phyloP scores from a whole-genome alignment of 345 rosid genomes.

The Passiflora organensis region DNA sequence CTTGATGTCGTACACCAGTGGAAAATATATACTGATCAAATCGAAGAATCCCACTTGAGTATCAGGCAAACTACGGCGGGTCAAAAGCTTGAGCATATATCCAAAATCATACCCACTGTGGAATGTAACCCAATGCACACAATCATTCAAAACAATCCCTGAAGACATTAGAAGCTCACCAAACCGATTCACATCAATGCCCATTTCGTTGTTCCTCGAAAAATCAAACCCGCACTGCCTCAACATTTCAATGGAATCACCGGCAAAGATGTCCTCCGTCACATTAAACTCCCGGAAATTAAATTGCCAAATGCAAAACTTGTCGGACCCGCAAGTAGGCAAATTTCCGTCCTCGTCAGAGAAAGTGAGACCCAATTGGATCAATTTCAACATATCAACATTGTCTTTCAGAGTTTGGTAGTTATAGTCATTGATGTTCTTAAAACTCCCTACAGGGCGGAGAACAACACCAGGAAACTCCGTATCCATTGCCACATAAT shows the following conservation, averaged over 20 bases:
- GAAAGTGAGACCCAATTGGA: slow-evolving; percentile 75
- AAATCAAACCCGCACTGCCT: slow-evolving; percentile 79
- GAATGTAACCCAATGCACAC: slow-evolving; percentile 70
- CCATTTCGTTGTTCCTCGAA: slow-evolving; percentile 63
- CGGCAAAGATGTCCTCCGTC: slow-evolving; percentile 63
- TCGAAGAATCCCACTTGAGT: slow-evolving; percentile 64
- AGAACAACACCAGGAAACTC: slow-evolving; percentile 90
- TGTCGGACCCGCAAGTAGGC: slow-evolving; percentile 74
- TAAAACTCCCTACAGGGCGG: slow-evolving; percentile 71
- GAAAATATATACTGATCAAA: slow-evolving; percentile 56
- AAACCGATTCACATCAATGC: slow-evolving; percentile 68
- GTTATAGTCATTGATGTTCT: slow-evolving; percentile 72
- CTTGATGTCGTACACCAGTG: slow-evolving; percentile 74
- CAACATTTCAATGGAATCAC: slow-evolving; percentile 77
- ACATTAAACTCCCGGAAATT: slow-evolving; percentile 81
- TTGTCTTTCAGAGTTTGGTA: slow-evolving; percentile 76
- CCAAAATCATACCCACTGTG: slow-evolving; percentile 91
- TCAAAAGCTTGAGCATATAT: slow-evolving; percentile 71
- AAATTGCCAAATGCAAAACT: slow-evolving; percentile 79
- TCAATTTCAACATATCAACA: slow-evolving; percentile 76
- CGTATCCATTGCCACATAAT: slow-evolving; percentile 76
- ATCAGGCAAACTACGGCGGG: slow-evolving; percentile 54
- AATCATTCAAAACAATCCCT: slow-evolving; percentile 69
- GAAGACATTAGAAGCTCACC: slow-evolving; percentile 92
- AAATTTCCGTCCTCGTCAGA: slow-evolving; percentile 71